A percentile compares a stretch with the other conserved stretches of the same genome.
Evolutionary conservation across 2,329 filamentous ascomycete species (phyloP).

Genomic region (Sporothrix schenckii): DNA sequence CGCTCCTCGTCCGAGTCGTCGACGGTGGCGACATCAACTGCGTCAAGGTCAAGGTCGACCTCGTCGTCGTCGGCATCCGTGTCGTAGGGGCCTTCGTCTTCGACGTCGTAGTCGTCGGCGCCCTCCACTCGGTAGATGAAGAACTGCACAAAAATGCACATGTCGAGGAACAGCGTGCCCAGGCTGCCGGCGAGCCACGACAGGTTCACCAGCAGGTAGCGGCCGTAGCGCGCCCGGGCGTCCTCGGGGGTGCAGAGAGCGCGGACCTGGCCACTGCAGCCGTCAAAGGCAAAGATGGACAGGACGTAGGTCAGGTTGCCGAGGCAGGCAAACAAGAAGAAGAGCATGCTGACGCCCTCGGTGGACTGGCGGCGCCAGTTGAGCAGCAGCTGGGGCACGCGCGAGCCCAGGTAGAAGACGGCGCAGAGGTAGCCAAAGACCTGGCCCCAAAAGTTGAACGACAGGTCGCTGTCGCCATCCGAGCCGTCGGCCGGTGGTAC

Average conservation of each 20-base stretch:
- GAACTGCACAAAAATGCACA: conserved; percentile 87
- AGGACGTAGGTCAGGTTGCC: conserved; percentile 93
- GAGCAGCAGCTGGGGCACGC: conserved; percentile 85
- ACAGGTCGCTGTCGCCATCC: conserved; percentile 49
- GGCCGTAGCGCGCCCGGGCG: conserved; percentile 66
- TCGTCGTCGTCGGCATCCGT: conserved; percentile 30
- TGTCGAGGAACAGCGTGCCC: conserved; percentile 81
- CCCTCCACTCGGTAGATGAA: conserved; percentile 70
- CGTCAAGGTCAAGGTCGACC: conserved; percentile 13
- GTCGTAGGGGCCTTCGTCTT: conserved; percentile 35
- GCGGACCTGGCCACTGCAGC: conserved; percentile 40
- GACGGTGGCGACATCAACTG: conserved; percentile 33
- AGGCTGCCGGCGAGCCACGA: conserved; percentile 90
- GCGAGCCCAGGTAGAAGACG: conserved; percentile 81
- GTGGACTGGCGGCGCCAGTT: conserved; percentile 93
- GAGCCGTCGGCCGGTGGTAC: conserved; percentile 30
- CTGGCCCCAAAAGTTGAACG: conserved; percentile 79
- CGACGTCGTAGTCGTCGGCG: conserved; percentile 37
- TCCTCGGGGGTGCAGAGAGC: conserved; percentile 66
- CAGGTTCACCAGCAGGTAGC: conserved; percentile 85
- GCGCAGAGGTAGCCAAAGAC: conserved; percentile 94
- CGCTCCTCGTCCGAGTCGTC: conserved; percentile 30
- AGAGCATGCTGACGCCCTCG: conserved; percentile 89
- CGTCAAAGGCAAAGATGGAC: conserved; percentile 84
- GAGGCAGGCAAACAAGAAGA: conserved; percentile 95